phyloP scores from a whole-genome alignment of 495 filamentous ascomycete genomes.

The Oleoguttula mirabilis region DNA sequence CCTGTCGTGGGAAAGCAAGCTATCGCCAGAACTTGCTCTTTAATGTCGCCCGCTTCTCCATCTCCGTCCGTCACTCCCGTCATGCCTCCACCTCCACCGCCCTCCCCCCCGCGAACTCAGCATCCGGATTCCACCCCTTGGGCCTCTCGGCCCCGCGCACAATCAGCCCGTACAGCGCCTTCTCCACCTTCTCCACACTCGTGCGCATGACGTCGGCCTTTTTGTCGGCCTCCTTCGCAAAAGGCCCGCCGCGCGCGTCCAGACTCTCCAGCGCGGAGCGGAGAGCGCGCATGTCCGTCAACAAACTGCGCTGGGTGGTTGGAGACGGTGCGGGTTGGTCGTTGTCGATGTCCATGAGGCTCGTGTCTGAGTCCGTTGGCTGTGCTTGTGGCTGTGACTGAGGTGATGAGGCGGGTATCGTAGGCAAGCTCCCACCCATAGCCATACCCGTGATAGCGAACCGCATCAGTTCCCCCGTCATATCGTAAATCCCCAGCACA shows the following conservation, averaged over 20 bases:
- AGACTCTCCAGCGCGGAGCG: conserved; percentile 62
- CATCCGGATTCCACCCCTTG: conserved; percentile 84
- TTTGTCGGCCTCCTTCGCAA: conserved; percentile 55
- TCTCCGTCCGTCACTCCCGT: too few relatives aligned
- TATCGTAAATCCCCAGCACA: conserved; percentile 79
- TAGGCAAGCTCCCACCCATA: conserved; percentile 39
- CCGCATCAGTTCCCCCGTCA: conserved; percentile 90
- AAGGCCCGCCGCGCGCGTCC: conserved; percentile 33
- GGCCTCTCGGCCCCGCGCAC: conserved; percentile 82
- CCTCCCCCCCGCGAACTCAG: conserved; percentile 22
- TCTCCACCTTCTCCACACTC: conserved; percentile 90
- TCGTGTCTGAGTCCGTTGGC: conserved; percentile 14
- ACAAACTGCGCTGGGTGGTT: conserved; percentile 41
- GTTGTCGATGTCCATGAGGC: conserved; percentile 20
- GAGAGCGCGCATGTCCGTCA: conserved; percentile 63
- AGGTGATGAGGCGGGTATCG: too few relatives aligned
- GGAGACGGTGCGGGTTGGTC: conserved; percentile 7
- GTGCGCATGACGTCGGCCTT: conserved; percentile 78
- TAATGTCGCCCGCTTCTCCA: too few relatives aligned
- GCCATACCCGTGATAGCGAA: conserved; percentile 79
- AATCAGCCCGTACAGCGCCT: conserved; percentile 70
- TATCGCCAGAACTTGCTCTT: too few relatives aligned
- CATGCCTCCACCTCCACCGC: neutral
- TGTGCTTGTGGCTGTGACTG: neutral
- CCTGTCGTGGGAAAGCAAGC: too few relatives aligned